phyloP scores from a whole-genome alignment of 2,329 filamentous ascomycete genomes.

The Arachnopeziza araneosa region DNA sequence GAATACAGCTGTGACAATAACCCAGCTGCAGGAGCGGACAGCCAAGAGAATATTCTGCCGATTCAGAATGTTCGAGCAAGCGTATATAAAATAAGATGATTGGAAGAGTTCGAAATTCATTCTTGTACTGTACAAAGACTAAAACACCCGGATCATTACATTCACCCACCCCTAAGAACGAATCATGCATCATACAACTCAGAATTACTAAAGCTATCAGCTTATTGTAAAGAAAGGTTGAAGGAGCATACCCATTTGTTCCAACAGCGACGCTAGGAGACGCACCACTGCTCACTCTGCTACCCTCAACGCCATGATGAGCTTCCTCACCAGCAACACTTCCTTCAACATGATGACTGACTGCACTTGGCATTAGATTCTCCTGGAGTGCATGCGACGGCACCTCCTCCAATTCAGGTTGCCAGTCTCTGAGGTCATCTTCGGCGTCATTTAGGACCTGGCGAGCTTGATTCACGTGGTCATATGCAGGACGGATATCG shows the following conservation, averaged over 20 bases:
- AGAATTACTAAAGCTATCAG: too few species aligned
- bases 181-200: too few species aligned
- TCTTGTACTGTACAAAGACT: not conserved
- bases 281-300: not conserved
- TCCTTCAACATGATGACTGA: not conserved
- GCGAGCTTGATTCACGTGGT: slow-evolving; percentile 60
- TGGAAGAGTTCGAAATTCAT: not conserved
- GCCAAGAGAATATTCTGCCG: slow-evolving; percentile 1
- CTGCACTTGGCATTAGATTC: slow-evolving; percentile 13
- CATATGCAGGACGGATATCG: slow-evolving; percentile 66
- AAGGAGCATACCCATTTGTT: too few species aligned
- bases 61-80: not conserved
- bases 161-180: too few species aligned
- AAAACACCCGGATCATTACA: too few species aligned
- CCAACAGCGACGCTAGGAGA: not conserved
- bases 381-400: slow-evolving; percentile 15
- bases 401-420: slow-evolving; percentile 28
- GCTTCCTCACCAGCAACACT: not conserved
- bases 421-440: slow-evolving; percentile 77
- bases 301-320: not conserved
- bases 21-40: not conserved
- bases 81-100: too few species aligned
- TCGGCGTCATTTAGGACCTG: slow-evolving; percentile 91
- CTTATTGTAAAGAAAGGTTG: too few species aligned
- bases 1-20: not conserved